Evolutionary conservation across 768 basidiomycete species (phyloP).

Genomic region (Tulasnella sp.): DNA sequence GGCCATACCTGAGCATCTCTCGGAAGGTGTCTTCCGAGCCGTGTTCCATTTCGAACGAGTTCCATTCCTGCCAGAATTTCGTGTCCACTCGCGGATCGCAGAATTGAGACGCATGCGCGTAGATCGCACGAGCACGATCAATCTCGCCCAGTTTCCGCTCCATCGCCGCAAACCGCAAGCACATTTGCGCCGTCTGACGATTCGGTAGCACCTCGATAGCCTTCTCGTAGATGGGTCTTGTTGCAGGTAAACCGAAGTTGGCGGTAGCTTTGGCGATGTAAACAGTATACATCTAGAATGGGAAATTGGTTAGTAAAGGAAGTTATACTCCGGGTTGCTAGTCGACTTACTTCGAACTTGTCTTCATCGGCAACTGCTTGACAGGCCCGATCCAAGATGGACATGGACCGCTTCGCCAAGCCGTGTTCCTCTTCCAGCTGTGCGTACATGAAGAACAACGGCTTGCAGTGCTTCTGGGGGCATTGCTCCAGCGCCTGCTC

Average conservation of each 20-base stretch:
- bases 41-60: constrained; percentile 95
- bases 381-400: constrained; percentile 90
- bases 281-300: constrained; percentile 80
- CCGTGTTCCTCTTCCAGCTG: constrained; percentile 92
- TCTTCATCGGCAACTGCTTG: constrained; percentile 81
- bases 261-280: constrained; percentile 96
- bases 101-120: constrained; percentile 97
- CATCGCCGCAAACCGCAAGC: constrained; percentile 88
- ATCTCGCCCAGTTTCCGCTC: constrained; percentile 99
- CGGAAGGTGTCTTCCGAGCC: constrained; percentile 97
- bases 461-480: constrained; percentile 89
- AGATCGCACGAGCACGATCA: constrained; percentile 92
- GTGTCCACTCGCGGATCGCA: constrained; percentile 91
- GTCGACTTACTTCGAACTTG: constrained; percentile 77
- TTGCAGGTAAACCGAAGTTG: constrained; percentile 94
- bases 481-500: constrained; percentile 97
- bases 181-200: constrained; percentile 95
- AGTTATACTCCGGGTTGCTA: constrained; percentile 17
- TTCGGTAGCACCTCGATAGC: constrained; percentile 92
- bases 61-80: constrained; percentile 96
- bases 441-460: constrained; percentile 92
- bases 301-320: constrained; percentile 4
- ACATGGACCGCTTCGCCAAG: constrained; percentile 92
- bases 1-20: constrained; percentile 38
- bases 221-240: constrained; percentile 91